Evolutionary conservation across 257 asterid species (phyloP).

Genomic region (Galeopsis tetrahit): DNA sequence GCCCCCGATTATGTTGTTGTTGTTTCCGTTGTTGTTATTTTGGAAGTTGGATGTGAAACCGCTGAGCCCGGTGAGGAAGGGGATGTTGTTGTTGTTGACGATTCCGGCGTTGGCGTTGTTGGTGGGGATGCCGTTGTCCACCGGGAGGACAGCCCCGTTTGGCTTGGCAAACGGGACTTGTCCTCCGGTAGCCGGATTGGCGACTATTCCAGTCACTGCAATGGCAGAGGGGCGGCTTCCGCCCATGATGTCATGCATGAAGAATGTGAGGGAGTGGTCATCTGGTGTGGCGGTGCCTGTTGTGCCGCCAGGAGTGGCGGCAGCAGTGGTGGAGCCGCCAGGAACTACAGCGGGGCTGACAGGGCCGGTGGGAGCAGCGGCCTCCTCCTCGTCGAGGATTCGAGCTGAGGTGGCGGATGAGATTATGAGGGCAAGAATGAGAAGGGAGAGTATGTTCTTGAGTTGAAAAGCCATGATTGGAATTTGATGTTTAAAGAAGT

Average conservation of each 20-base stretch:
- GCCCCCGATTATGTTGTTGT: constrained; percentile 67
- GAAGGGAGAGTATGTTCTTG: constrained; percentile 33
- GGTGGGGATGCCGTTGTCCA: constrained; percentile 60
- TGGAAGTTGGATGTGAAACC: constrained; percentile 65
- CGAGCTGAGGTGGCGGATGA: constrained; percentile 36
- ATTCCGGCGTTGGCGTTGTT: constrained; percentile 73
- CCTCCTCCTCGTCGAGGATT: constrained; percentile 38
- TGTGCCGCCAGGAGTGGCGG: constrained; percentile 23
- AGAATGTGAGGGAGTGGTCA: constrained; percentile 65
- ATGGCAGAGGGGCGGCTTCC: constrained; percentile 84
- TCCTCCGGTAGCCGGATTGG: constrained; percentile 76
- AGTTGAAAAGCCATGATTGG: constrained; percentile 35
- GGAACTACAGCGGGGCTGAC: constrained; percentile 18
- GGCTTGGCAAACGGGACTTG: constrained; percentile 92
- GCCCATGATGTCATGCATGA: constrained; percentile 91
- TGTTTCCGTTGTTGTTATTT: constrained; percentile 45
- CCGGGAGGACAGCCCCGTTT: constrained; percentile 80
- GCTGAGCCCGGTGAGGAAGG: constrained; percentile 84
- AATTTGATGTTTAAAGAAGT: neutral
- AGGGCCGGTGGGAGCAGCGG: neutral
- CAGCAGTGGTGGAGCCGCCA: constrained; percentile 17
- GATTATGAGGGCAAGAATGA: constrained; percentile 37
- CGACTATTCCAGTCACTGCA: constrained; percentile 79
- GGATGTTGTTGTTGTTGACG: constrained; percentile 80
- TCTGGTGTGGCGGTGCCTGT: constrained; percentile 18